Evolutionary conservation across 768 basidiomycete genomes (phyloP).

Genomic region (Dacryopinax primogenitus): DNA sequence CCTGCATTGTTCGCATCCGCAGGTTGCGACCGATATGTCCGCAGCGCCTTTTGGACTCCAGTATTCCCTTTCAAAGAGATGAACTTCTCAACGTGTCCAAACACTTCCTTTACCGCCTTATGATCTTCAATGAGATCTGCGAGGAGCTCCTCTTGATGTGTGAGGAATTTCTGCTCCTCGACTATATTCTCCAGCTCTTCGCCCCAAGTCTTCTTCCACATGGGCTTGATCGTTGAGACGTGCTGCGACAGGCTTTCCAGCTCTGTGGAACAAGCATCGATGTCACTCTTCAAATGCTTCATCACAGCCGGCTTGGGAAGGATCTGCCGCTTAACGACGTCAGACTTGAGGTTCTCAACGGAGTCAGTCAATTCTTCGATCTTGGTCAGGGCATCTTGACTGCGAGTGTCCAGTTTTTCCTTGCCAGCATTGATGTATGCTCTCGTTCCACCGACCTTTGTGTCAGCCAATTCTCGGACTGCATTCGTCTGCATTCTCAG

Average conservation of each 20-base stretch:
- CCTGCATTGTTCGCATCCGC: conserved; percentile 56
- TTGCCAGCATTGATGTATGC: conserved; percentile 86
- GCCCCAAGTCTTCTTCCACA: conserved; percentile 99
- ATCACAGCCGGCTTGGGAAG: conserved; percentile 65
- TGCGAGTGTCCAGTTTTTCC: conserved; percentile 75
- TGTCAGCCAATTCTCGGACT: conserved; percentile 73
- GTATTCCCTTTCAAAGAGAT: conserved; percentile 50
- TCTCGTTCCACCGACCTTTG: conserved; percentile 71
- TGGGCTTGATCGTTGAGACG: conserved; percentile 78
- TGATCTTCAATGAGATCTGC: conserved; percentile 82
- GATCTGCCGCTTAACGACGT: conserved; percentile 78
- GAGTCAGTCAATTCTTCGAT: conserved; percentile 88
- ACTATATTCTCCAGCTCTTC: conserved; percentile 92
- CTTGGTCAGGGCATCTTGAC: conserved; percentile 79
- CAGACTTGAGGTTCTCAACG: conserved; percentile 77
- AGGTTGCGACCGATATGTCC: conserved; percentile 47
- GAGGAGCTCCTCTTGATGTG: conserved; percentile 84
- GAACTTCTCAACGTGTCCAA: conserved; percentile 82
- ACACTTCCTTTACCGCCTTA: conserved; percentile 76
- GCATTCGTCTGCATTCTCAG: conserved; percentile 74
- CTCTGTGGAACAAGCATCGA: conserved; percentile 51
- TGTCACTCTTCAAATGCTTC: conserved; percentile 57
- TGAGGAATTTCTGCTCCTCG: conserved; percentile 89
- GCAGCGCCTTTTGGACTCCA: conserved; percentile 26
- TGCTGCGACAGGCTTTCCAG: conserved; percentile 68